Evolutionary conservation across 176 grass and related monocot species (phyloP).

Genomic region (Olyra latifolia): DNA sequence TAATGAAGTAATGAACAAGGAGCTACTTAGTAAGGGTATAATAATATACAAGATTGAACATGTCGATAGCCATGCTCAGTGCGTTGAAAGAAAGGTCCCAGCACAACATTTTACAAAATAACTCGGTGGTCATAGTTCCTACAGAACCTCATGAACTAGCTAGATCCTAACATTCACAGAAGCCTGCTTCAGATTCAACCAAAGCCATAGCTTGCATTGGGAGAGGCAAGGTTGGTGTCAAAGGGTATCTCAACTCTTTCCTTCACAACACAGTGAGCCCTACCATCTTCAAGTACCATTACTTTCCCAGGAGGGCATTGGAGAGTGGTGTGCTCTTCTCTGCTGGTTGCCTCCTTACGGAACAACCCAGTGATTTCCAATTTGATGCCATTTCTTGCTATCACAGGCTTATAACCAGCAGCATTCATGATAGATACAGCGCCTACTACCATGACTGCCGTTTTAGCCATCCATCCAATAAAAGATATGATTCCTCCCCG

Average conservation of each 20-base stretch:
- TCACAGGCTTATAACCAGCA: slow-evolving; percentile 52
- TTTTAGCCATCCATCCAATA: slow-evolving; percentile 72
- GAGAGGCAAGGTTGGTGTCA: slow-evolving; percentile 40
- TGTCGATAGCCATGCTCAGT: not conserved
- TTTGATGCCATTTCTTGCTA: slow-evolving; percentile 31
- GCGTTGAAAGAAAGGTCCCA: not conserved
- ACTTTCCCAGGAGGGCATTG: slow-evolving; percentile 67
- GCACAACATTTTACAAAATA: not conserved
- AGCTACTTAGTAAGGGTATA: not conserved
- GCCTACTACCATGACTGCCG: slow-evolving; percentile 54
- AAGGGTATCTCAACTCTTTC: slow-evolving; percentile 80
- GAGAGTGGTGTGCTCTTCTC: not conserved
- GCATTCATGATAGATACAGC: slow-evolving; percentile 56
- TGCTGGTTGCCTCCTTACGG: not conserved
- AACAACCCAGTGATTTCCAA: slow-evolving; percentile 33
- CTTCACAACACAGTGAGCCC: slow-evolving; percentile 69
- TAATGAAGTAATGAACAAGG: not conserved
- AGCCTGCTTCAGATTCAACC: slow-evolving; percentile 37
- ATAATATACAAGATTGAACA: not conserved
- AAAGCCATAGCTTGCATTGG: slow-evolving; percentile 71
- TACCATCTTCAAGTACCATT: slow-evolving; percentile 61
- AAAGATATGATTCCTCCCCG: slow-evolving; percentile 43
- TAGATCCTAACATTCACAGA: slow-evolving; percentile 41
- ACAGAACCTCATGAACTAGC: not conserved
- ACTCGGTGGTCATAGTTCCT: not conserved